Conservation (phyloP, 2,329 filamentous ascomycete genomes). For the Drechslera avenae region DNA sequence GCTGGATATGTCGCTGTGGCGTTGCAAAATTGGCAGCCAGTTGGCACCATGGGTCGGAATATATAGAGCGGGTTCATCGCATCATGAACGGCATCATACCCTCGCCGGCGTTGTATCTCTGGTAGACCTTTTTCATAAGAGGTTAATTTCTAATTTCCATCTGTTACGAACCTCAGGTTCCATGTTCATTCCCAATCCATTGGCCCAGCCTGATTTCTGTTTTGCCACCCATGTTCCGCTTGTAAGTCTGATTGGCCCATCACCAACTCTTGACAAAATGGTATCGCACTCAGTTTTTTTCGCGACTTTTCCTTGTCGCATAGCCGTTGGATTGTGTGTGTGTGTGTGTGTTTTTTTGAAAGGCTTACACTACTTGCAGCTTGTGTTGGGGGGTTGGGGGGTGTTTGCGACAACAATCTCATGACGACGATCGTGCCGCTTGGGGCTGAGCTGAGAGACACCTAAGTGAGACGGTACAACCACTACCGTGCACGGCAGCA, state of each 20-base stretch:
- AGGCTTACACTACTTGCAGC: neutral
- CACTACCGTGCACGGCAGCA: neutral
- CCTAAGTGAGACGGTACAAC: neutral
- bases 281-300: neutral
- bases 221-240: neutral
- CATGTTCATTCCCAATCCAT: neutral
- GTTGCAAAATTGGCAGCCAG: constrained; percentile 14
- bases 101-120: constrained; percentile 5
- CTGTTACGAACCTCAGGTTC: neutral
- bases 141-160: constrained; percentile 13
- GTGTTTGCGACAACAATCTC: neutral
- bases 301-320: neutral
- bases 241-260: neutral
- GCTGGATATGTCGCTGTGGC: constrained; percentile 3
- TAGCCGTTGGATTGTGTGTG: neutral
- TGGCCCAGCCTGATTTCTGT: too few relatives aligned
- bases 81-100: constrained; percentile 2
- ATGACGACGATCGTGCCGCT: neutral
- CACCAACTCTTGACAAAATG: neutral
- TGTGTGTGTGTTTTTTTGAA: too few relatives aligned
- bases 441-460: neutral
- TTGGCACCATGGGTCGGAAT: constrained; percentile 12
- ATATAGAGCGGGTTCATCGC: constrained; percentile 9
- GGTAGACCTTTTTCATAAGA: constrained; percentile 2
- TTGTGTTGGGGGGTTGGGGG: neutral